Base-by-base conservation (phyloP, 106 monocot genomes). In the Phalaenopsis equestris region DNA sequence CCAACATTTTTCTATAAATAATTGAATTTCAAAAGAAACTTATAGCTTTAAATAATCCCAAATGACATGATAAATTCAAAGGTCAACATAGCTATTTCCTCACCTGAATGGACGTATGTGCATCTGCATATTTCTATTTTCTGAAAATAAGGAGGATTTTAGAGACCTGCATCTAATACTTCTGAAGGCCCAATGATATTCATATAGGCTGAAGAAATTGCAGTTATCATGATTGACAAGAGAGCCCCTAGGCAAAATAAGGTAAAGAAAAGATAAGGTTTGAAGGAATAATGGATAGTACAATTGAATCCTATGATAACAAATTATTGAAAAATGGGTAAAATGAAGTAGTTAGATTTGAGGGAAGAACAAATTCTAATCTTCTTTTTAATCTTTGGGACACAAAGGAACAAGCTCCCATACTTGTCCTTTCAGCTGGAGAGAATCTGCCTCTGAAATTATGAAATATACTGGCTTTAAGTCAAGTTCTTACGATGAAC, bases 251-350 rank as follows among this genome's bases (percentile, higher is more conserved):
- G 49, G 11, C 16, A 76, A 42, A 76, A 76, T 11, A 49, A 72
- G 6, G 45, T 75, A 76, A 49, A 52, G 42, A 11, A 24, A 49
- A 76, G 4, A 1, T 76, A 21, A 49, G 24, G 21, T 42, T 49
- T 30, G 42, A 11, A 76, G 43, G 74, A 47, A 76, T 76, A 48
- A 76, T 42, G 11, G 24, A 30, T 18, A 24, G 76, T 49, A 76
- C 76, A 76, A 12, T 76, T 47, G 42, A 24, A 76, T 76, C 49
- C 12, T 47, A 76, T 76, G 43, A 74, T 52, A 75, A 49, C 45
- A 10, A 42, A 12, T 12, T 76, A 76, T 48, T 48, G 42, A 47
- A 10, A 5, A 24, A 49, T 9, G 48, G 30, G 19, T 12, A 8
- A 17, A 12, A 45, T 19, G 74, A 49, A 48, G 52, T 43, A 30